phyloP scores from a whole-genome alignment of 148 eudicot genomes.

The Polygonum maritimum region DNA sequence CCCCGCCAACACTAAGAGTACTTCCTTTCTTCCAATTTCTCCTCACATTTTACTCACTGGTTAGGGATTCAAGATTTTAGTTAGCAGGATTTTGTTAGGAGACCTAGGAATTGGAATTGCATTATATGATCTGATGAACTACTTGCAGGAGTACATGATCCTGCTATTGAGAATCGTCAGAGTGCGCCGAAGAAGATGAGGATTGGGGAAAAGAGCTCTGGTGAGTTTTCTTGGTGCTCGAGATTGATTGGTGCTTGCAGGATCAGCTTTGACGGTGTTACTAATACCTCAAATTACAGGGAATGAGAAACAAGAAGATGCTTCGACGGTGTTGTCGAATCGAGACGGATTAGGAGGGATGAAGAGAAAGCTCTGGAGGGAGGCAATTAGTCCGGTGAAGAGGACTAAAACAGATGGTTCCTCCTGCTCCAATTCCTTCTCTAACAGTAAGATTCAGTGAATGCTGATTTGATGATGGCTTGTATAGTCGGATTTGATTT shows the following conservation, averaged over 20 bases:
- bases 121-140: not conserved
- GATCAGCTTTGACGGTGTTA: not conserved
- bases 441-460: not conserved
- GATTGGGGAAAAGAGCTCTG: slow-evolving; percentile 22
- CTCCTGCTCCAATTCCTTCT: slow-evolving; percentile 17
- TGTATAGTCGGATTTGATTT: no score
- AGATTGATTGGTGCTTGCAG: not conserved
- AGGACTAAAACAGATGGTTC: slow-evolving; percentile 22
- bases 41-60: no score
- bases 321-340: not conserved
- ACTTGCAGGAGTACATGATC: slow-evolving; percentile 35
- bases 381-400: slow-evolving; percentile 30
- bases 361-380: slow-evolving; percentile 46
- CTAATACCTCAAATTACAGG: slow-evolving; percentile 11
- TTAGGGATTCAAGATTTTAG: no score
- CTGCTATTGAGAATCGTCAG: slow-evolving; percentile 9
- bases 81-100: no score
- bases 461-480: no score
- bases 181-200: slow-evolving; percentile 18
- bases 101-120: not conserved
- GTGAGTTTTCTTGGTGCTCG: slow-evolving; percentile 13
- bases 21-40: not conserved
- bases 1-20: slow-evolving; percentile 66
- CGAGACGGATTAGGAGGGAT: slow-evolving; percentile 16
- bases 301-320: not conserved